Conservation (phyloP, 1,284 basidiomycete genomes). For the Spongiforma sp. region DNA sequence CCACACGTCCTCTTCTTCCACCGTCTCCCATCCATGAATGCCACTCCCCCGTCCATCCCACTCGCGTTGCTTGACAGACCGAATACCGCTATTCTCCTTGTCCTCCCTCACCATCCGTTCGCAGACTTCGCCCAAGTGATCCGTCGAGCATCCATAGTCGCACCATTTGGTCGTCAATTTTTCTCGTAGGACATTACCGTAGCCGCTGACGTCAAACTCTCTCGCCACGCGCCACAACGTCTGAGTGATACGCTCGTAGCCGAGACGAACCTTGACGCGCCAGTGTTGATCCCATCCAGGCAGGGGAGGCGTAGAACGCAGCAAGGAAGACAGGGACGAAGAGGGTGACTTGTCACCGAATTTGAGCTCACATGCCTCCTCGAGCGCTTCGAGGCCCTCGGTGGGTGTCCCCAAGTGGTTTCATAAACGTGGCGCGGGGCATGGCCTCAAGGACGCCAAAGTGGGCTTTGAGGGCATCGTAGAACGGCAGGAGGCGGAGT, state of each 20-base stretch:
- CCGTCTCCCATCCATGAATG: constrained; percentile 68
- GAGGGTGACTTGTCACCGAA: constrained; percentile 42
- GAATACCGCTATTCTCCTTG: constrained; percentile 57
- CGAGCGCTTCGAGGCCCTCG: constrained; percentile 60
- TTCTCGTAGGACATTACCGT: constrained; percentile 67
- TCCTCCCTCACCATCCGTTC: constrained; percentile 71
- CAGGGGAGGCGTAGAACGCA: constrained; percentile 31
- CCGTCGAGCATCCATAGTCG: constrained; percentile 76
- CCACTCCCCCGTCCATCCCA: constrained; percentile 72
- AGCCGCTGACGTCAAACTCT: constrained; percentile 73
- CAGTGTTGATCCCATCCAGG: constrained; percentile 59
- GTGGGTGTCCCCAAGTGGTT: constrained; percentile 60
- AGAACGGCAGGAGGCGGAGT: constrained; percentile 61
- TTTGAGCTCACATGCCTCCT: constrained; percentile 62
- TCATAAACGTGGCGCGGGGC: constrained; percentile 58
- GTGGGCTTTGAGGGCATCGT: constrained; percentile 60
- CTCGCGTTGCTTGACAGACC: constrained; percentile 65
- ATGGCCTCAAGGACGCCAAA: constrained; percentile 61
- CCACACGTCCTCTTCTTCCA: constrained; percentile 76
- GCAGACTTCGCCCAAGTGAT: constrained; percentile 74
- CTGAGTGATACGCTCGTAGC: constrained; percentile 64
- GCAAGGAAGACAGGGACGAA: too few relatives aligned
- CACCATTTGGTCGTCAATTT: constrained; percentile 76
- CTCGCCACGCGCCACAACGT: constrained; percentile 68
- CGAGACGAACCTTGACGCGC: constrained; percentile 58